Conservation (phyloP, 1,284 basidiomycete species). For the Fomitopsis betulina region DNA sequence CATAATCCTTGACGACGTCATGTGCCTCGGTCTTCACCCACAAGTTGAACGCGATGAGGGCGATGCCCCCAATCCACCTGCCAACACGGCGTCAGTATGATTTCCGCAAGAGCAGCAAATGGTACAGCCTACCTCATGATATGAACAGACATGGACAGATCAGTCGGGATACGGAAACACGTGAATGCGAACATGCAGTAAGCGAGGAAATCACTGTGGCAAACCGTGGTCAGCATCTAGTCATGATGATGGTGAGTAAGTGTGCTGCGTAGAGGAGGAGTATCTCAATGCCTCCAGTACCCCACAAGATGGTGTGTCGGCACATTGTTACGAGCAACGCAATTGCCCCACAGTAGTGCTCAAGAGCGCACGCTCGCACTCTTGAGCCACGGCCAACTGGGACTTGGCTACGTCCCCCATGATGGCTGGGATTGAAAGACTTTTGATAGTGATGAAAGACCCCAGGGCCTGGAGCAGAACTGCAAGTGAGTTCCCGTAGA, state of each 20-base stretch:
- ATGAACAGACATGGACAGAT: conserved; percentile 72
- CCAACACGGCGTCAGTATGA: neutral
- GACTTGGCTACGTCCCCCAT: too few relatives aligned
- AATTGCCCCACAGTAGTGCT: too few relatives aligned
- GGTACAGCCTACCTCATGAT: conserved; percentile 53
- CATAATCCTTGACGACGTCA: conserved; percentile 89
- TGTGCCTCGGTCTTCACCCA: conserved; percentile 99
- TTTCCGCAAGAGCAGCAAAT: neutral
- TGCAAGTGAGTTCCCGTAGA: too few relatives aligned
- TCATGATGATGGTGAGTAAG: neutral
- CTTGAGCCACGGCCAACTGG: too few relatives aligned
- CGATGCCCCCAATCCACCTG: conserved; percentile 85
- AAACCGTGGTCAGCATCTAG: neutral
- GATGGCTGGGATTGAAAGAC: too few relatives aligned
- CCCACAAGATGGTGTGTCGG: too few relatives aligned
- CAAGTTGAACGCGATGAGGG: conserved; percentile 90
- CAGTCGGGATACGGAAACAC: conserved; percentile 80
- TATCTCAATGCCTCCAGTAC: too few relatives aligned
- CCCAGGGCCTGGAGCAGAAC: too few relatives aligned
- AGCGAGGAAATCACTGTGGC: conserved; percentile 82
- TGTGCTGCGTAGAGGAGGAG: too few relatives aligned
- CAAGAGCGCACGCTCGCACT: too few relatives aligned
- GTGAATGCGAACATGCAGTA: conserved; percentile 96
- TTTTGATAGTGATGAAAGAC: too few relatives aligned
- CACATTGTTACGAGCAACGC: too few relatives aligned